Evolutionary conservation across 805 yeast species (phyloP).

Genomic region (Hanseniaspora lachancei): DNA sequence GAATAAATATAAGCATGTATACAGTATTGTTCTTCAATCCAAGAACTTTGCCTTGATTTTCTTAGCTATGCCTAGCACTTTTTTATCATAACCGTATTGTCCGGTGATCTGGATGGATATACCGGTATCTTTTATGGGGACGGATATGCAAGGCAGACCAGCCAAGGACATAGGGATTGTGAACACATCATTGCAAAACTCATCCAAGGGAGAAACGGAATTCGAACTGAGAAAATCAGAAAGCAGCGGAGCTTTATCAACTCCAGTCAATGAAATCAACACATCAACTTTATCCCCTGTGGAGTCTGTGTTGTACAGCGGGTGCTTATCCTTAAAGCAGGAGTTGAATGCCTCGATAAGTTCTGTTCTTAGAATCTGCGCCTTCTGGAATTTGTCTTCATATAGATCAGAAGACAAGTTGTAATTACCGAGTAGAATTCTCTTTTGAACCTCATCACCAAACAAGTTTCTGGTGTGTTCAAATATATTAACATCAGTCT

Average conservation of each 20-base stretch:
- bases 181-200: constrained; percentile 68
- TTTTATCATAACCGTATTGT: constrained; percentile 70
- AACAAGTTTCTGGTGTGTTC: constrained; percentile 50
- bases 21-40: background rate
- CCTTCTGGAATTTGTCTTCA: constrained; percentile 61
- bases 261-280: constrained; percentile 60
- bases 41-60: constrained; percentile 7
- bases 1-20: no score
- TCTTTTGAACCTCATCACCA: constrained; percentile 70
- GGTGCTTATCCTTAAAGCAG: constrained; percentile 42
- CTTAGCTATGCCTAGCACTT: constrained; percentile 35
- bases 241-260: constrained; percentile 41
- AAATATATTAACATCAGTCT: constrained; percentile 29
- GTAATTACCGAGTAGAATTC: constrained; percentile 77
- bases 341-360: constrained; percentile 54
- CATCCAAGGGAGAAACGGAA: constrained; percentile 37
- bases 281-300: constrained; percentile 45
- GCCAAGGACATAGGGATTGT: constrained; percentile 87
- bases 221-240: constrained; percentile 31
- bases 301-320: constrained; percentile 20
- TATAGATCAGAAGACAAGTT: constrained; percentile 63
- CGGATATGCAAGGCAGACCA: constrained; percentile 72
- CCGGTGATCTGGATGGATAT: constrained; percentile 73
- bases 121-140: constrained; percentile 39
- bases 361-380: constrained; percentile 50